Evolutionary conservation across 2,329 filamentous ascomycete species (phyloP), one percentile per base, ranked within the genome.

Genomic region (Seiridium cupressi): DNA sequence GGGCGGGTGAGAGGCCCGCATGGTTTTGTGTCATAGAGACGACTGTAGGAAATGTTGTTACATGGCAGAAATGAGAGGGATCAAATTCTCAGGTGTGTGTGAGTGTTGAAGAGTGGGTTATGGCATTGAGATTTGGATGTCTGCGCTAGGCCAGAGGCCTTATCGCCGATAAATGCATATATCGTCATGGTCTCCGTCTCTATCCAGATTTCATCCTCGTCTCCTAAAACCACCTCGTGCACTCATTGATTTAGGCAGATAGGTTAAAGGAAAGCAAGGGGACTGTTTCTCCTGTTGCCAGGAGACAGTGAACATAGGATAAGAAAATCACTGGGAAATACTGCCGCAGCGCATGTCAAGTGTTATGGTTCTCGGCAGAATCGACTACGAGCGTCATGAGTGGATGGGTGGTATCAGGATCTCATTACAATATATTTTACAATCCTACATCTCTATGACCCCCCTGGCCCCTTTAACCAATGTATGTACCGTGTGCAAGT

Each of bases 1-100:
- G 76, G 68, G 90, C 92, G 76, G 91, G 87, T 70, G 90, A 89
- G 72, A 90, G 80, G 76, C 83, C 85, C 78, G 79, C 84, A 81
- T 83, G 57, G 57, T 62, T 60, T 51, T 62, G 57, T 54, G 60
- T 59, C 60, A 62, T 62, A 48, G 47, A 58, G 57, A 53, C 57
- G 56, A 59, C 60, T 55, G 58, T 38, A 32, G 32, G 42, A 38
- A n/a, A 18, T 56, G 31, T 35, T 60, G 58, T 60, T 48, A 60
- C 58, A 60, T 60, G 40, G 44, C 53, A 55, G 44, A 34, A 44
- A 11, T 18, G 11, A 40, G 13, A 44, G 36, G n/a, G 4, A 7
- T 55, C 9, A 8, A 42, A 11, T 44, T 44, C 53, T 32, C 11
- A 55, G 53, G 53, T 42, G 5, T 4, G 8, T n/a, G 51, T 10